phyloP scores from a whole-genome alignment of 192 early-diverging fungal species.

The Umbelopsis ramanniana region DNA sequence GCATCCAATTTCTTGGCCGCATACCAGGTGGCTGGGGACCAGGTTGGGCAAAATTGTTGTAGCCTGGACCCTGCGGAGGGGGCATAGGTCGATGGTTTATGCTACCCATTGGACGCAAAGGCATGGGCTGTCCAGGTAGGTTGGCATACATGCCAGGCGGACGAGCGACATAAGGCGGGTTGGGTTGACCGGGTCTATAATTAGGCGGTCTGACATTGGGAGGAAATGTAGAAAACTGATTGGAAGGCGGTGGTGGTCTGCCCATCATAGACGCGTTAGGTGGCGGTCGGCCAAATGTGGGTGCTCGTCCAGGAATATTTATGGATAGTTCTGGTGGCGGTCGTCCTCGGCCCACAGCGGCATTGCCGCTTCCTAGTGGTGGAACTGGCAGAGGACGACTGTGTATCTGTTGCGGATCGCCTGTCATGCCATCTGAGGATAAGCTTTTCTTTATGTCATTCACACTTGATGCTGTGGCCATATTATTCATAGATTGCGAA shows the following conservation, averaged over 20 bases:
- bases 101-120: background rate
- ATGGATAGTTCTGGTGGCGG: constrained; percentile 2
- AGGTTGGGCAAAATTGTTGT: background rate
- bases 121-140: background rate
- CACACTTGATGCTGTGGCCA: background rate
- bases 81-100: constrained; percentile 15
- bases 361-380: background rate
- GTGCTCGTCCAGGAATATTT: background rate
- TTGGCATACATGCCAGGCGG: constrained; percentile 2
- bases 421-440: background rate
- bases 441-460: background rate
- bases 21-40: background rate
- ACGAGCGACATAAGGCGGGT: background rate
- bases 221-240: constrained; percentile 24
- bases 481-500: constrained; percentile 1
- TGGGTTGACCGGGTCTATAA: constrained; percentile 7
- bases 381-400: background rate
- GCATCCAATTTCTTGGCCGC: constrained; percentile 17
- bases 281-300: constrained; percentile 12
- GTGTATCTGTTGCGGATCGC: background rate
- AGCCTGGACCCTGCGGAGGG: constrained; percentile 1
- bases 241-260: constrained; percentile 1
- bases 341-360: background rate
- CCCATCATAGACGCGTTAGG: background rate
- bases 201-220: constrained; percentile 10